phyloP scores from a whole-genome alignment of 345 rosid species.

The Camelina hispida region DNA sequence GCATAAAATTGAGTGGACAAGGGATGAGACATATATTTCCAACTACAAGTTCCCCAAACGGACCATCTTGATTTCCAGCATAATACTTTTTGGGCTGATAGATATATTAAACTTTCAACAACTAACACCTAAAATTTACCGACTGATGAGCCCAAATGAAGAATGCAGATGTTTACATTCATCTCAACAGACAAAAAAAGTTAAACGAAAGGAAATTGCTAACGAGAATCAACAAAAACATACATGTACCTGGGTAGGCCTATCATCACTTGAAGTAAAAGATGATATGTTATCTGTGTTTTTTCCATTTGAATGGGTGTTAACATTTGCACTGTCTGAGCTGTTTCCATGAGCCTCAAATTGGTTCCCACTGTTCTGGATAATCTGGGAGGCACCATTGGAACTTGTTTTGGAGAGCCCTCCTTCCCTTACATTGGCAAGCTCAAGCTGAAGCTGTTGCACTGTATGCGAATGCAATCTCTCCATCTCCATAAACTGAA shows the following conservation, averaged over 20 bases:
- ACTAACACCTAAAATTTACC: background rate
- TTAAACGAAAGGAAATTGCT: background rate
- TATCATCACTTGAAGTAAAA: conserved; percentile 55
- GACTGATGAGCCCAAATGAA: background rate
- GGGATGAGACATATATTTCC: conserved; percentile 2
- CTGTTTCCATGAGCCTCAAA: conserved; percentile 55
- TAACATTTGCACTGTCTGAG: conserved; percentile 44
- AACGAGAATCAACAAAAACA: background rate
- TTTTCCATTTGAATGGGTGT: conserved; percentile 53
- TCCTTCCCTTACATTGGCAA: conserved; percentile 78
- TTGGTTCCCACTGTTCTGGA: conserved; percentile 59
- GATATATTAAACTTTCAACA: background rate
- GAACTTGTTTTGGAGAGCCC: conserved; percentile 60
- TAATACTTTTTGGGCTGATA: background rate
- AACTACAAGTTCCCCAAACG: background rate
- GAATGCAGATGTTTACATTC: background rate
- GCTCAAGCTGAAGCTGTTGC: conserved; percentile 87
- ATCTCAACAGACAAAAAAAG: background rate
- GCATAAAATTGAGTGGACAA: conserved; percentile 2
- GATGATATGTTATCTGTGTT: conserved; percentile 53
- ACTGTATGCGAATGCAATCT: conserved; percentile 78
- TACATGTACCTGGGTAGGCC: conserved; percentile 55
- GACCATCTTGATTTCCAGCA: background rate
- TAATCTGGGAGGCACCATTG: conserved; percentile 59
- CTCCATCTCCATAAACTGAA: conserved; percentile 91